A percentile compares a stretch with the other conserved stretches of the same genome.
phyloP scores from a whole-genome alignment of 345 rosid genomes.

The Lepidium aucheri region DNA sequence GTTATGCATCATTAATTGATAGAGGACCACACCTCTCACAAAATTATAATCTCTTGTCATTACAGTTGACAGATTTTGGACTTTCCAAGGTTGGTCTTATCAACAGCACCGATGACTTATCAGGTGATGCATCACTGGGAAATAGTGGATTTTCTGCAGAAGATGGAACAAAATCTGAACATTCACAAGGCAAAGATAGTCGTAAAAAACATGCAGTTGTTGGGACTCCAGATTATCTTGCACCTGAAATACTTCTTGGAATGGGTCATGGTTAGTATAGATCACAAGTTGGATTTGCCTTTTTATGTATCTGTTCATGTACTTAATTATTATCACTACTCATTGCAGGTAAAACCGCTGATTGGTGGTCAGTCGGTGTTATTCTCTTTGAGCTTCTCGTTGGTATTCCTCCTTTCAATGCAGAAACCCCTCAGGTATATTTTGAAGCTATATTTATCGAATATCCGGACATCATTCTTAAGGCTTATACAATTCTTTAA shows the following conservation, averaged over 20 bases:
- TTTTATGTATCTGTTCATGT: conserved; percentile 1
- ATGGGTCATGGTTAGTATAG: conserved; percentile 76
- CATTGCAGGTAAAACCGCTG: conserved; percentile 78
- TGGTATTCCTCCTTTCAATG: conserved; percentile 94
- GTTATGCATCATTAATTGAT: background rate
- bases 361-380: conserved; percentile 99
- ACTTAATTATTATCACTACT: background rate
- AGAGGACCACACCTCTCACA: background rate
- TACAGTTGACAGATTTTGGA: conserved; percentile 99
- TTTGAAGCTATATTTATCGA: background rate
- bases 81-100: conserved; percentile 97
- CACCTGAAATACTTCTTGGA: conserved; percentile 99
- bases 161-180: conserved; percentile 40
- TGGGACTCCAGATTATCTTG: conserved; percentile 98
- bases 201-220: conserved; percentile 70
- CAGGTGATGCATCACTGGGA: conserved; percentile 55
- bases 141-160: conserved; percentile 46
- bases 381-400: conserved; percentile 89
- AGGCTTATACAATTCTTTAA: background rate
- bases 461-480: background rate
- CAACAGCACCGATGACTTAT: conserved; percentile 89
- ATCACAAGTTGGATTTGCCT: background rate
- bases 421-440: conserved; percentile 79
- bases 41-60: conserved; percentile 27
- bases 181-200: conserved; percentile 41